Conservation (phyloP, 169 alveolate genomes). For the Plasmodium inui region DNA sequence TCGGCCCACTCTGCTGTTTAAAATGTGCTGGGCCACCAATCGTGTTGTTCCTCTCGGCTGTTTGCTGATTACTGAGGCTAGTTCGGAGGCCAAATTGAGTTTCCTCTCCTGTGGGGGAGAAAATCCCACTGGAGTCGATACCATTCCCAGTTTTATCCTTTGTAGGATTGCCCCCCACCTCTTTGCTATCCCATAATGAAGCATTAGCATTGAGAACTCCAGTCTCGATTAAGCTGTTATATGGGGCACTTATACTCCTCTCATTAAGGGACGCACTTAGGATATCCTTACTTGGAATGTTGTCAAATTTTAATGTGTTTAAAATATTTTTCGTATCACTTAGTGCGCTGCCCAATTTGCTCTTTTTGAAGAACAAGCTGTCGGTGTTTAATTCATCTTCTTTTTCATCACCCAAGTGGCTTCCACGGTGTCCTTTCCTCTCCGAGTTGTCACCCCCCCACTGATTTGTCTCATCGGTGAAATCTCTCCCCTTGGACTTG, state of each 20-base stretch:
- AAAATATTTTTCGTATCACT: slow-evolving; percentile 49
- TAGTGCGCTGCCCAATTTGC: slow-evolving; percentile 39
- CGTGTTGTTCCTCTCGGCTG: background rate
- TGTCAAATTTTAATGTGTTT: slow-evolving; percentile 38
- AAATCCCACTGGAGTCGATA: background rate
- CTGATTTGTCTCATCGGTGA: slow-evolving; percentile 15
- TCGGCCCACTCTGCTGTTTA: background rate
- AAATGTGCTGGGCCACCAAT: background rate
- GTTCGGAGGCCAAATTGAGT: background rate
- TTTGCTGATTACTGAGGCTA: background rate
- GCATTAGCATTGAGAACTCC: background rate
- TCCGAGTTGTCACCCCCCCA: background rate
- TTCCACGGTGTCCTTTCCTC: background rate
- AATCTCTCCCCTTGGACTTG: background rate
- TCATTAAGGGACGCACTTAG: slow-evolving; percentile 11
- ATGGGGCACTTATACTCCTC: background rate
- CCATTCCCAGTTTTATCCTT: background rate
- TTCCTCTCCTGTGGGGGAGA: background rate
- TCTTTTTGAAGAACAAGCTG: slow-evolving; percentile 44
- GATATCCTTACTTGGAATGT: slow-evolving; percentile 35
- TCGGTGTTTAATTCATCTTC: background rate
- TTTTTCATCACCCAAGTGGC: background rate
- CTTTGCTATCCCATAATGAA: background rate
- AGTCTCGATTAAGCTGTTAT: background rate
- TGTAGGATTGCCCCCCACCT: background rate